phyloP scores from a whole-genome alignment of 176 grass and related monocot species.

The Bromus sterilis region DNA sequence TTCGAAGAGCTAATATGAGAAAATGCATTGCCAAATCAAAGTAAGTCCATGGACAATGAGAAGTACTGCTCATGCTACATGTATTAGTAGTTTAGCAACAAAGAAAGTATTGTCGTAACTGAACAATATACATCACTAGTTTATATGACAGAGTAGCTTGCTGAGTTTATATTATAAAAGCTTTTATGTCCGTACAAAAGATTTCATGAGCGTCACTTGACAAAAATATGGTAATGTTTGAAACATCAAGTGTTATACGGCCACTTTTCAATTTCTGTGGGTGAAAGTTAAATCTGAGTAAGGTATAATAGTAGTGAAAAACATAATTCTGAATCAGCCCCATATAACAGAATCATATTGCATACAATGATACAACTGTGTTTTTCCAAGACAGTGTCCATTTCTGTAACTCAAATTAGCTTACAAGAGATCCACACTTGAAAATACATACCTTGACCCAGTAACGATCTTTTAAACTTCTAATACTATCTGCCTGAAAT shows the following conservation, averaged over 20 bases:
- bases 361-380: background rate
- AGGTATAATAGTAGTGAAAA: background rate
- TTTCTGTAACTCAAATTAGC: background rate
- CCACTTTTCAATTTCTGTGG: background rate
- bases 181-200: background rate
- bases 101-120: background rate
- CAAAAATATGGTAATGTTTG: slow-evolving; percentile 6
- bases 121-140: background rate
- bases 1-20: background rate
- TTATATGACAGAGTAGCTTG: background rate
- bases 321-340: background rate
- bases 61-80: background rate
- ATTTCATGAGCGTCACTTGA: background rate
- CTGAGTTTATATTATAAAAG: background rate
- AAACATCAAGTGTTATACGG: background rate
- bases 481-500: slow-evolving; percentile 64
- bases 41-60: background rate
- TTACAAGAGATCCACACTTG: background rate
- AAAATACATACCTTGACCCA: slow-evolving; percentile 85
- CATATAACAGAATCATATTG: background rate
- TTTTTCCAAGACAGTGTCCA: background rate
- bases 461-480: slow-evolving; percentile 62
- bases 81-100: background rate
- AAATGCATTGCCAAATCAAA: background rate
- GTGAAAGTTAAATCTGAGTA: background rate